Base-by-base conservation (phyloP, 768 basidiomycete species). In the Fistulinella prunicolor region DNA sequence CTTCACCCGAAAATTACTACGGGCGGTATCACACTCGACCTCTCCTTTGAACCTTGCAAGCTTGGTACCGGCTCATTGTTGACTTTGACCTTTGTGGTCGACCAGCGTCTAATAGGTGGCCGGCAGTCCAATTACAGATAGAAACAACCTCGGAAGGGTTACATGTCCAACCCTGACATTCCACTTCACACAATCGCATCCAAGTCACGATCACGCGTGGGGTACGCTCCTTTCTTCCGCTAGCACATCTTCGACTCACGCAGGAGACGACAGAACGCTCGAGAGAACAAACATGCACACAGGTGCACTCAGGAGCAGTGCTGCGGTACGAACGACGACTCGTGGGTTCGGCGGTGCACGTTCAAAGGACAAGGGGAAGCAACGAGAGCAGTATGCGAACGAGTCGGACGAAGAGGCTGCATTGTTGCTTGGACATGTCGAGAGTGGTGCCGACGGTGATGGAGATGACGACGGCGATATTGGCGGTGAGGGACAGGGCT, bases 341-440 rank as follows among this genome's bases (percentile, higher is more conserved):
- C 57, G 51, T 38, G 58, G 22, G 20, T 54, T 65, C 13, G 50
- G 41, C 17, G 21, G 37, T 22, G 51, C 46, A 4, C 61, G 49
- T 14, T 53, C 41, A 22, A 60, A 60, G 45, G 70, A 74, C 53
- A 74, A 76, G 54, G 67, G 68, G 38, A 73, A 69, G 54, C 70
- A 74, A 57, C 72, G 72, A n/a, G 79, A 81, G 55, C 70, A 70
- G 49, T 86, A 86, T 56, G 65, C 67, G 17, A 83, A 85, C 60
- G 79, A 83, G 46, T 78, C 79, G 1, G 84, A 85, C 54, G 86
- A 86, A 58, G 77, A 79, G 55, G 78, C 73, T 3, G 73, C 75
- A 0, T 47, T 85, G 24, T 64, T 62, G 16, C 42, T 83, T 1
- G 77, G 68, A 9, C 65, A 68, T 44, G 56, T 59, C 22, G 67